Evolutionary conservation across 306 rosid genomes (phyloP), one percentile per base, ranked within the genome.

Genomic region (Prunus campanulata): DNA sequence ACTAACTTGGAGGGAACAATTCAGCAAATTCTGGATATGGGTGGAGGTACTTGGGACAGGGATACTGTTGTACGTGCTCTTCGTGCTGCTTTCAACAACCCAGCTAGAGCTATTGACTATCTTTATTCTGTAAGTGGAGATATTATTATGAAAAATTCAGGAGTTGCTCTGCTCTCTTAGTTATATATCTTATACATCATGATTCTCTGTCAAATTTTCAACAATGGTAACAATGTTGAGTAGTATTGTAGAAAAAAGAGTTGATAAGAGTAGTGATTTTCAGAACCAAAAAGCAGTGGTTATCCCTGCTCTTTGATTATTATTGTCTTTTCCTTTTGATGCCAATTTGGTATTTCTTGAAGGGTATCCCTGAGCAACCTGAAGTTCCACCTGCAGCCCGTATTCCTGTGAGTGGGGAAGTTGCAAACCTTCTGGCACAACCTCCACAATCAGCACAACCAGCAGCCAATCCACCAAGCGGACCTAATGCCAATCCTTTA

Each of bases 311-410:
- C 68, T 47, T 73, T 3, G 55, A 44, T 46, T 74, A 3, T 42
- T 49, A 20, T 2, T 16, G 3, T 42, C 14, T 12, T 30, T 62
- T 51, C 59, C 35, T 67, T 30, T 24, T 48, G 64, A 50, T 59
- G 49, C 60, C 11, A 57, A 24, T 49, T 57, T 68, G 2, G 12
- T 24, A 19, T 63, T 78, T 56, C 48, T 49, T 82, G 79, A 74
- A 95, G 98, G 98, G 98, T 52, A 95, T 95, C 55, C 98, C 98
- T 0, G 97, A 92, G 79, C 96, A 89, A 90, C 92, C 93, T 68
- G 97, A 90, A 73, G 90, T 78, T 79, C 91, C 96, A 70, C 85
- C 83, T 76, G 85, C 81, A 32, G 79, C 89, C 29, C 85, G 32
- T 72, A 87, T 57, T 32, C 94, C 94, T 74, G 83, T 86, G 74